Conservation (phyloP, 1,139 yeast species). For the Lodderomyces parapsilosis region DNA sequence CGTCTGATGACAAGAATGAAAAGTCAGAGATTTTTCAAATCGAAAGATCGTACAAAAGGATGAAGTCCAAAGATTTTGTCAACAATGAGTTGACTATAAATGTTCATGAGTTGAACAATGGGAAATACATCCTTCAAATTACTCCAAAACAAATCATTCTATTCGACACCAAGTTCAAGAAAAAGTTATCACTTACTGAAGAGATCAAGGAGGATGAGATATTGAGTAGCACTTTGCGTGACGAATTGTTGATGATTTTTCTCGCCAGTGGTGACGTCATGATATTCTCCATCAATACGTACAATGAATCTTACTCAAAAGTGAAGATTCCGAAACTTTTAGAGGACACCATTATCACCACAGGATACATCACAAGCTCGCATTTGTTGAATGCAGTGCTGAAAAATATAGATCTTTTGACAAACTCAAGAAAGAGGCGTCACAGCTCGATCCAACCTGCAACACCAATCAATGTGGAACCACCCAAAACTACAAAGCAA, state of each 20-base stretch:
- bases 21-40: conserved; percentile 76
- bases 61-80: conserved; percentile 63
- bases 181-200: conserved; percentile 31
- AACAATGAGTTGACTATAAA: conserved; percentile 65
- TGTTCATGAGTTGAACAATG: conserved; percentile 60
- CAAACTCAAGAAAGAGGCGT: conserved; percentile 36
- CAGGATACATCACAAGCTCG: conserved; percentile 61
- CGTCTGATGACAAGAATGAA: conserved; percentile 64
- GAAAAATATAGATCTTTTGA: conserved; percentile 35
- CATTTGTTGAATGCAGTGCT: conserved; percentile 40
- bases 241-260: conserved; percentile 51
- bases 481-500: conserved; percentile 31
- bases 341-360: conserved; percentile 62
- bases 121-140: conserved; percentile 69
- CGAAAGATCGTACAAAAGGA: conserved; percentile 62
- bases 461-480: conserved; percentile 14
- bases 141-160: conserved; percentile 65
- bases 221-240: conserved; percentile 51
- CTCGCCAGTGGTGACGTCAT: conserved; percentile 58
- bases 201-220: conserved; percentile 48
- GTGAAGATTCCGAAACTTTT: conserved; percentile 51
- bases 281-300: conserved; percentile 44
- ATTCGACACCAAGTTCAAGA: conserved; percentile 63
- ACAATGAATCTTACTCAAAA: conserved; percentile 35
- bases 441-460: conserved; percentile 14